These are phyloP conservation scores for Camellia granthamiana DNA, from an alignment of 148 eudicot genomes.

Conservation along the genomic window DNA sequence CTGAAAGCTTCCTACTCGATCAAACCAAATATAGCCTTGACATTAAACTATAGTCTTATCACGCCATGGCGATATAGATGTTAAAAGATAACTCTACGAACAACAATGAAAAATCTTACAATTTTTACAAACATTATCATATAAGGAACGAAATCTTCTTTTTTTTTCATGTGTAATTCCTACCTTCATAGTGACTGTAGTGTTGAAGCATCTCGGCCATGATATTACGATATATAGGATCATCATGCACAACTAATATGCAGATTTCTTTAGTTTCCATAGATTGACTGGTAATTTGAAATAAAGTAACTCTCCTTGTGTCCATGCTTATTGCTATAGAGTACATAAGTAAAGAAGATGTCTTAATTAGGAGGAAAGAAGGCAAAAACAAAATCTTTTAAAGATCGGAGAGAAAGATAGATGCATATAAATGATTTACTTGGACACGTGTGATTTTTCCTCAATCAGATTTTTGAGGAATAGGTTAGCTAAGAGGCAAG, in stretches of 20 bases:
- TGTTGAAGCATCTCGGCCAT: slow-evolving; percentile 24
- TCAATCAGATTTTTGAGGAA: too few relatives aligned
- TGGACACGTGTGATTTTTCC: too few relatives aligned
- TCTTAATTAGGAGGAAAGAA: not conserved
- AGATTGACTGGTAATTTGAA: slow-evolving; percentile 20
- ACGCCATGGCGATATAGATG: not conserved
- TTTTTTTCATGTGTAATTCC: not conserved
- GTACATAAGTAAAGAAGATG: not conserved
- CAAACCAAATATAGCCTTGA: too few relatives aligned
- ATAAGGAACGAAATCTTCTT: not conserved
- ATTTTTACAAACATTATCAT: not conserved
- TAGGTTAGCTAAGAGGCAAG: too few relatives aligned
- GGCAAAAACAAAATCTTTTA: not conserved
- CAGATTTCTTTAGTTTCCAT: slow-evolving; percentile 35
- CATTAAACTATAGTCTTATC: not conserved
- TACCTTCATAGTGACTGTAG: slow-evolving; percentile 32
- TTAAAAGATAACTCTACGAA: not conserved
- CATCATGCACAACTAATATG: slow-evolving; percentile 32
- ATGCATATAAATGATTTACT: too few relatives aligned
- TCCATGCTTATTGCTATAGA: slow-evolving; percentile 3
- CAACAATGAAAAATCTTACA: not conserved
- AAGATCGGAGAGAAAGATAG: too few relatives aligned
- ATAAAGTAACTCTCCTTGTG: slow-evolving; percentile 15
- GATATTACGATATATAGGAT: slow-evolving; percentile 24
- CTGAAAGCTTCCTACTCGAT: not conserved